A percentile compares a stretch with the other conserved stretches of the same genome.
These are phyloP conservation scores for Sugiyamaella novakii DNA, from an alignment of 1,139 yeast species.

Conservation along the genomic window DNA sequence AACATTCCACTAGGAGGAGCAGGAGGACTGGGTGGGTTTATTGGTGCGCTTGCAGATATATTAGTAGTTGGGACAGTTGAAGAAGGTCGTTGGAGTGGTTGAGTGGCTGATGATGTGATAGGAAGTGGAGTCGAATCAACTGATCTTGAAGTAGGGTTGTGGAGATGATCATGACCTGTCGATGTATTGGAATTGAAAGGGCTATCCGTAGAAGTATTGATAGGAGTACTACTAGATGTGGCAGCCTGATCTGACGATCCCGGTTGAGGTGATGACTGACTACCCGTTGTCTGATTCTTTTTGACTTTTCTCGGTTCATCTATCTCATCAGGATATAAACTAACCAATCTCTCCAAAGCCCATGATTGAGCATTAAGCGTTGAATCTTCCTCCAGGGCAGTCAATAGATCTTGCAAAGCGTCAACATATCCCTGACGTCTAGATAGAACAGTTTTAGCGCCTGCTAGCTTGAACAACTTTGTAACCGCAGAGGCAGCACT, in stretches of 20 bases:
- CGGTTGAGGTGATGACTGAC: background rate
- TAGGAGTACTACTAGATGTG: background rate
- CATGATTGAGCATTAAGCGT: conserved; percentile 31
- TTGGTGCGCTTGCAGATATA: background rate
- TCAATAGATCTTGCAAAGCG: conserved; percentile 33
- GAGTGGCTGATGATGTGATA: background rate
- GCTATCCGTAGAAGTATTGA: background rate
- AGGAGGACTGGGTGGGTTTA: conserved; percentile 14
- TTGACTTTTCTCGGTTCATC: background rate
- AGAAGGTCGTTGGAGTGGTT: background rate
- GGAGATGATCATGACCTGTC: too few relatives aligned
- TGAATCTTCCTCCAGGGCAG: conserved; percentile 29
- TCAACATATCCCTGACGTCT: conserved; percentile 36
- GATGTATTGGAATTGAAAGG: background rate
- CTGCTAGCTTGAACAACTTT: conserved; percentile 37
- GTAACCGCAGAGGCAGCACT: conserved; percentile 39
- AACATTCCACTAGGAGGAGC: conserved; percentile 22
- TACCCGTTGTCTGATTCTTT: background rate
- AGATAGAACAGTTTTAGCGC: conserved; percentile 32
- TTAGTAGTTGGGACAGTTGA: background rate
- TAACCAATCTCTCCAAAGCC: conserved; percentile 26
- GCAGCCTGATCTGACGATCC: background rate
- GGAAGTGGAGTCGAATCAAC: background rate
- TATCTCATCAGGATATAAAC: conserved; percentile 20
- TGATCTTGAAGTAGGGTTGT: background rate